Evolutionary conservation across 305 asterid species (phyloP).

Genomic region (Coffea humblotiana): DNA sequence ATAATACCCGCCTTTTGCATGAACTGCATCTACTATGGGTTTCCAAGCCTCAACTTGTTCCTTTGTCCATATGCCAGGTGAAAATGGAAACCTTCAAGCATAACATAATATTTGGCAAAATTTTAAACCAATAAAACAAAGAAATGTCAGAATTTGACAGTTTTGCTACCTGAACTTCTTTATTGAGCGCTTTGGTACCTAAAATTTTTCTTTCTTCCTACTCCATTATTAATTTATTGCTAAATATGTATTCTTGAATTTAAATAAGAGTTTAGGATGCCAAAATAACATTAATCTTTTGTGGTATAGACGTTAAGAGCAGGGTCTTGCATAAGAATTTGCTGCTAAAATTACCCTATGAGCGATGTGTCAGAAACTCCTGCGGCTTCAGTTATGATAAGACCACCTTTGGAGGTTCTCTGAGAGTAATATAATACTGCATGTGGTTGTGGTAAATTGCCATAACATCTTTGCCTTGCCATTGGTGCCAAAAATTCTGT

Average conservation of each 20-base stretch:
- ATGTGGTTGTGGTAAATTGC: constrained; percentile 26
- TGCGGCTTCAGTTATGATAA: constrained; percentile 32
- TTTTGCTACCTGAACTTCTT: no score
- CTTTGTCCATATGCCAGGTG: constrained; percentile 35
- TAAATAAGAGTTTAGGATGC: no score
- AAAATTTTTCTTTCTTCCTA: no score
- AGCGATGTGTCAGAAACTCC: constrained; percentile 25
- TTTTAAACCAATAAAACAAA: no score
- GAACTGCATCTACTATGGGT: constrained; percentile 33
- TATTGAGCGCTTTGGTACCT: no score
- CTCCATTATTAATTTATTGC: no score
- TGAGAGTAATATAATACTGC: constrained; percentile 25
- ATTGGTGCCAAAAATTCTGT: constrained; percentile 29
- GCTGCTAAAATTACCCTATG: constrained; percentile 18
- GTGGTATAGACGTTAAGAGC: no score
- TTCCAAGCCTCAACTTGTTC: constrained; percentile 37
- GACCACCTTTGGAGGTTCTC: constrained; percentile 32
- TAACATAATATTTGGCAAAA: no score
- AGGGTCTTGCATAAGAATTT: background rate
- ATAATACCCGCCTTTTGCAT: constrained; percentile 27
- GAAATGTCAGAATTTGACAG: no score
- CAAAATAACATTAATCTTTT: no score
- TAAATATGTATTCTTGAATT: no score
- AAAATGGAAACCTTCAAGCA: constrained; percentile 5
- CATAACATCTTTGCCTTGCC: constrained; percentile 31